Percentiles rank a stretch among this genome's conserved stretches.
Conservation (phyloP, 768 basidiomycete species). For the Podaxis sp. region DNA sequence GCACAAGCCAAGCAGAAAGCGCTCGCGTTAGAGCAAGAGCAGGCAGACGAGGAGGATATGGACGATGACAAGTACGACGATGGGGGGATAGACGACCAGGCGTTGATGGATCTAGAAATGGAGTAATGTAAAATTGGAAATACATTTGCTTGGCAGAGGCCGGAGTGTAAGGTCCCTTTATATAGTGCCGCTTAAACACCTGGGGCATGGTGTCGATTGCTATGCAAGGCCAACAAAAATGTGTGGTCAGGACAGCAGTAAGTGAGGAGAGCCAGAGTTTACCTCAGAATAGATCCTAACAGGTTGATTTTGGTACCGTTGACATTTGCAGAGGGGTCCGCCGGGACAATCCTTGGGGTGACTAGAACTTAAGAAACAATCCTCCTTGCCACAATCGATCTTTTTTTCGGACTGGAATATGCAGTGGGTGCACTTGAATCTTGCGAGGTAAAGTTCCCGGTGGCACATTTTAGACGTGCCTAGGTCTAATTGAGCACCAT, state of each 20-base stretch:
- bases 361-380: conserved; percentile 46
- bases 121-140: background rate
- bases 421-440: conserved; percentile 56
- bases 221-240: background rate
- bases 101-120: conserved; percentile 50
- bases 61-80: conserved; percentile 66
- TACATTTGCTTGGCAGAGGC: background rate
- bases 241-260: background rate
- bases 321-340: conserved; percentile 39
- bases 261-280: conserved; percentile 16
- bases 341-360: conserved; percentile 51
- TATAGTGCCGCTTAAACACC: background rate
- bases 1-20: conserved; percentile 82
- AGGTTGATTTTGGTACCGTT: conserved; percentile 62
- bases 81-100: conserved; percentile 64
- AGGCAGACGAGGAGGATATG: conserved; percentile 31
- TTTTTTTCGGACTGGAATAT: conserved; percentile 39
- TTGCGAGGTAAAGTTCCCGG: conserved; percentile 53
- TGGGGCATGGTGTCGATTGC: background rate
- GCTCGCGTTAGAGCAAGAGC: conserved; percentile 51
- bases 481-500: conserved; percentile 23
- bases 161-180: background rate
- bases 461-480: conserved; percentile 56
- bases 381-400: conserved; percentile 51
- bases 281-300: conserved; percentile 52